phyloP scores from a whole-genome alignment of 179 eudicot species.

The Corrigiola litoralis region DNA sequence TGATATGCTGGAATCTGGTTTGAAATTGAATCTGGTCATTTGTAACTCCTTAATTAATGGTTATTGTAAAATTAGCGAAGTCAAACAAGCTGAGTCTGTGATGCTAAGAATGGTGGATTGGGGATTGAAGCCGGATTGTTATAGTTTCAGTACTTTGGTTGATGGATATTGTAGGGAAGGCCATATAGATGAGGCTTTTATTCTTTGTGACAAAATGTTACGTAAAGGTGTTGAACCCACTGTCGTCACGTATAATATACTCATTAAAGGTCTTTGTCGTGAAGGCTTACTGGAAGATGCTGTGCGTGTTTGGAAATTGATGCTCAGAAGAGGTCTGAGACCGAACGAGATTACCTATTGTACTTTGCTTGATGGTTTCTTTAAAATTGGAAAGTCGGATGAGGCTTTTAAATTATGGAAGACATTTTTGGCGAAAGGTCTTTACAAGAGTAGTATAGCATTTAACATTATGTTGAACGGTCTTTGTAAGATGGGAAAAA shows the following conservation, averaged over 20 bases:
- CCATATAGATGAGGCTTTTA: constrained; percentile 44
- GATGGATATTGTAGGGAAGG: constrained; percentile 71
- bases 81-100: constrained; percentile 43
- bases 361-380: constrained; percentile 61
- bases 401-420: constrained; percentile 66
- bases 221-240: constrained; percentile 40
- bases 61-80: constrained; percentile 63
- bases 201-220: constrained; percentile 60
- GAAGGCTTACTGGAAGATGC: constrained; percentile 57
- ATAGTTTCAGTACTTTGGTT: constrained; percentile 68
- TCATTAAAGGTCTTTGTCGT: constrained; percentile 60
- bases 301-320: constrained; percentile 52
- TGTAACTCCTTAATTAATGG: constrained; percentile 82
- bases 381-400: constrained; percentile 45
- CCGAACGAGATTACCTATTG: constrained; percentile 64
- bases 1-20: constrained; percentile 58
- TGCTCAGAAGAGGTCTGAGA: constrained; percentile 59
- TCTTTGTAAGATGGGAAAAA: constrained; percentile 64
- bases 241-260: constrained; percentile 64
- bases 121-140: constrained; percentile 75
- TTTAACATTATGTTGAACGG: constrained; percentile 73
- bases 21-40: constrained; percentile 51
- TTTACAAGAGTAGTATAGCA: constrained; percentile 34
- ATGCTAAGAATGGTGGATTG: constrained; percentile 41
- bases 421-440: constrained; percentile 46